A percentile compares a stretch with the other conserved stretches of the same genome.
Conservation (phyloP, 331 rosid species). For the Prunus yedoensis region DNA sequence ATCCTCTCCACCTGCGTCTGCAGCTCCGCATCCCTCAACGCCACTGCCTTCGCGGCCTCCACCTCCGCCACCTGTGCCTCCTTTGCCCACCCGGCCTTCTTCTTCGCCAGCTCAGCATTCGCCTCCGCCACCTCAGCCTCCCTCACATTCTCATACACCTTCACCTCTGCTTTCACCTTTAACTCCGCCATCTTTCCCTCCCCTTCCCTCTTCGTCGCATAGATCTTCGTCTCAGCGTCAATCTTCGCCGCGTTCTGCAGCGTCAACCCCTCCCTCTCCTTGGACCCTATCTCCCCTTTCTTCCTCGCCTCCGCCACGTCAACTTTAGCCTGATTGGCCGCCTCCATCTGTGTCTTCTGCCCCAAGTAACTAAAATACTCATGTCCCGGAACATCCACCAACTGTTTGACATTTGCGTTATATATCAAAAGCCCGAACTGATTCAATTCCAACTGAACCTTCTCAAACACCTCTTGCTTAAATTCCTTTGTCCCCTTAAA, state of each 20-base stretch:
- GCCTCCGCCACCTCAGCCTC: slow-evolving; percentile 63
- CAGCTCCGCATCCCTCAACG: slow-evolving; percentile 51
- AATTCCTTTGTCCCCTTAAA: slow-evolving; percentile 64
- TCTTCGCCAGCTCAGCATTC: slow-evolving; percentile 50
- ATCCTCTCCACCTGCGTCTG: slow-evolving; percentile 56
- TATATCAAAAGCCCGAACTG: slow-evolving; percentile 68
- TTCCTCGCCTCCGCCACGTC: slow-evolving; percentile 63
- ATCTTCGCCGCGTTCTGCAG: slow-evolving; percentile 56
- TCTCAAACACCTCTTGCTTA: slow-evolving; percentile 53
- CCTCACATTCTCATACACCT: slow-evolving; percentile 51
- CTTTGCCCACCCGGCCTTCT: slow-evolving; percentile 43
- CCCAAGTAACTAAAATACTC: slow-evolving; percentile 66
- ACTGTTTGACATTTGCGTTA: slow-evolving; percentile 63
- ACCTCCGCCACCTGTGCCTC: slow-evolving; percentile 57
- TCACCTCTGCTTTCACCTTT: slow-evolving; percentile 40
- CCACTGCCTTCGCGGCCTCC: slow-evolving; percentile 54
- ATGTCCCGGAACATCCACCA: slow-evolving; percentile 57
- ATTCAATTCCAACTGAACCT: slow-evolving; percentile 57
- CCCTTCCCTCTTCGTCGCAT: slow-evolving; percentile 42
- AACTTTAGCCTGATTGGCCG: slow-evolving; percentile 56
- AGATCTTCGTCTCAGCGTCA: slow-evolving; percentile 54
- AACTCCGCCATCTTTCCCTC: slow-evolving; percentile 57
- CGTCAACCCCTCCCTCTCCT: slow-evolving; percentile 47
- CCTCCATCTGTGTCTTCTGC: slow-evolving; percentile 70
- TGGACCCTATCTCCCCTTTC: slow-evolving; percentile 58